phyloP scores from a whole-genome alignment of 345 rosid species.

The Citrus unshiu region DNA sequence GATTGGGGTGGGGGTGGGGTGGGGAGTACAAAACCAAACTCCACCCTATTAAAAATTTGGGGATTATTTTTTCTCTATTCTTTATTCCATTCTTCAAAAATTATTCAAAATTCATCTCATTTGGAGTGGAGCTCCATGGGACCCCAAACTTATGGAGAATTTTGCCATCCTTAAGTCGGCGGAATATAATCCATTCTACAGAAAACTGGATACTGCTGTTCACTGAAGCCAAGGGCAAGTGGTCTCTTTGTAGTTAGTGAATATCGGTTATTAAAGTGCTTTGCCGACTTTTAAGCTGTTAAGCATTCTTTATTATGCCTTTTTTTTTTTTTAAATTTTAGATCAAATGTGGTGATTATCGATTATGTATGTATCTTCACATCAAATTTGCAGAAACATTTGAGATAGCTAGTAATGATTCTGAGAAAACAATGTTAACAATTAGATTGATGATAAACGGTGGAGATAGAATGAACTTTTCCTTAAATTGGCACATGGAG shows the following conservation, averaged over 20 bases:
- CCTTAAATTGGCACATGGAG: background rate
- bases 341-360: no score
- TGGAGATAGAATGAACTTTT: background rate
- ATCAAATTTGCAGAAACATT: background rate
- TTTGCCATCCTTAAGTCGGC: background rate
- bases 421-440: no score
- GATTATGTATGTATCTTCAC: background rate
- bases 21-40: no score
- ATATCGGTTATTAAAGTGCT: no score
- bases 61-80: no score
- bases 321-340: no score
- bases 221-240: background rate
- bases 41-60: no score
- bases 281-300: background rate
- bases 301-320: background rate
- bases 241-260: background rate
- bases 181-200: background rate
- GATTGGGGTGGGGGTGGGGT: no score
- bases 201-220: background rate
- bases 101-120: no score
- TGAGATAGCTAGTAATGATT: background rate
- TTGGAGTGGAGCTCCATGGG: no score
- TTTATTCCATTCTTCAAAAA: accelerated
- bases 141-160: no score
- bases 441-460: no score